Percentiles rank a stretch among this genome's conserved stretches.
phyloP scores from a whole-genome alignment of 345 rosid species.

The Eutrema yunnanense region DNA sequence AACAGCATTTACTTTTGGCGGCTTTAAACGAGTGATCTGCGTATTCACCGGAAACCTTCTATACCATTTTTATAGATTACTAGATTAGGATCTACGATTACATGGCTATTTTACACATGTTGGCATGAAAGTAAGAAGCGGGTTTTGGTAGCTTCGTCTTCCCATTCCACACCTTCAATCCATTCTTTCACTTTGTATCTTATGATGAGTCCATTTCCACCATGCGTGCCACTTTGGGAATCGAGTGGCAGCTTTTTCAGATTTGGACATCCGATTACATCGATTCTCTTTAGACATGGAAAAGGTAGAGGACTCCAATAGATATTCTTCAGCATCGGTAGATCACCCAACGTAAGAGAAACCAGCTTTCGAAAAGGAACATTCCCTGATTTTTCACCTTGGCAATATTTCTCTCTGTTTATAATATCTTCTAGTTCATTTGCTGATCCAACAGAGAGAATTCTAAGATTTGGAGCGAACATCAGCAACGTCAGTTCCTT shows the following conservation, averaged over 20 bases:
- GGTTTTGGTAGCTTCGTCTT: not conserved
- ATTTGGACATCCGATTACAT: not conserved
- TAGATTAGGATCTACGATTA: no score
- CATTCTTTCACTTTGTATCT: not conserved
- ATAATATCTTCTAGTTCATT: not conserved
- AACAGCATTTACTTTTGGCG: no score
- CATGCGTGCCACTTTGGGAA: not conserved
- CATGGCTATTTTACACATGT: not conserved
- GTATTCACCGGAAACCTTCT: no score
- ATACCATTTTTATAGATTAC: no score
- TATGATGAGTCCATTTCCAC: not conserved
- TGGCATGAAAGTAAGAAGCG: not conserved
- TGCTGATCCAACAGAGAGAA: not conserved
- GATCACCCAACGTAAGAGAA: not conserved
- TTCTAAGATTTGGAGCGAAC: conserved; percentile 6
- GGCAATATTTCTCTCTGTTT: not conserved
- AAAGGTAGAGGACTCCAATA: not conserved
- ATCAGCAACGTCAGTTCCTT: conserved; percentile 5
- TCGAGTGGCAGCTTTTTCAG: conserved; percentile 5
- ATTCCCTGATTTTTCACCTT: not conserved
- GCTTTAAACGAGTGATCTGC: no score
- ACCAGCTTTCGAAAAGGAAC: not conserved
- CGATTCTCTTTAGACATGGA: not conserved
- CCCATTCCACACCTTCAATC: conserved; percentile 2
- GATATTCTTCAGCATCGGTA: not conserved